Conservation (phyloP, 1,284 basidiomycete genomes). For the Sporisorium exsertum region DNA sequence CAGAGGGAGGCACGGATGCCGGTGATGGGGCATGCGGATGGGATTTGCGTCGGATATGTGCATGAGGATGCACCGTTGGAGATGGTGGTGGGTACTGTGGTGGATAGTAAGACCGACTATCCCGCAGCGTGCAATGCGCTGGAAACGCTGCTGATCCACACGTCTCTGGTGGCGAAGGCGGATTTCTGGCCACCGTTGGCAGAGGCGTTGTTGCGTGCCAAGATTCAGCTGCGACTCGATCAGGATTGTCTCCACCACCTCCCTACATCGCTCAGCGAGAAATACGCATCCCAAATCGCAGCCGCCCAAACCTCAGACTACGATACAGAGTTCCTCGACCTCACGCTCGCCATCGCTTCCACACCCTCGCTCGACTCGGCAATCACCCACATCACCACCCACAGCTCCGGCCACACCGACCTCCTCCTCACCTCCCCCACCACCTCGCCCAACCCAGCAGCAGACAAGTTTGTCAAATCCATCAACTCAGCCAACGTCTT, state of each 20-base stretch:
- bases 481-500: slow-evolving; percentile 93
- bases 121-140: slow-evolving; percentile 95
- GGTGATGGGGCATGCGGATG: slow-evolving; percentile 99
- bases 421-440: slow-evolving; percentile 75
- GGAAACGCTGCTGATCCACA: slow-evolving; percentile 90
- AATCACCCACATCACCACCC: slow-evolving; percentile 88
- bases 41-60: slow-evolving; percentile 88
- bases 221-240: slow-evolving; percentile 86
- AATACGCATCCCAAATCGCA: slow-evolving; percentile 60
- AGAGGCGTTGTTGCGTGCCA: slow-evolving; percentile 76
- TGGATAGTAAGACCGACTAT: slow-evolving; percentile 96
- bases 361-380: slow-evolving; percentile 80
- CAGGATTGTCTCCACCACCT: slow-evolving; percentile 50
- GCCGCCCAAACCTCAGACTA: slow-evolving; percentile 75
- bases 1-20: slow-evolving; percentile 91
- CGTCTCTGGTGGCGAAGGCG: slow-evolving; percentile 66
- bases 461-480: slow-evolving; percentile 82
- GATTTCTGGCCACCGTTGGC: slow-evolving; percentile 83
- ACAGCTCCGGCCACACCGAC: slow-evolving; percentile 96
- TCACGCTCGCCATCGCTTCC: slow-evolving; percentile 76
- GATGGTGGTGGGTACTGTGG: slow-evolving; percentile 83
- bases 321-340: slow-evolving; percentile 80
- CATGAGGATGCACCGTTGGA: slow-evolving; percentile 82
- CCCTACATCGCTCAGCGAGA: not conserved
- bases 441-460: slow-evolving; percentile 66